Evolutionary conservation across 495 filamentous ascomycete genomes (phyloP).

Genomic region (Aspergillus leporis): DNA sequence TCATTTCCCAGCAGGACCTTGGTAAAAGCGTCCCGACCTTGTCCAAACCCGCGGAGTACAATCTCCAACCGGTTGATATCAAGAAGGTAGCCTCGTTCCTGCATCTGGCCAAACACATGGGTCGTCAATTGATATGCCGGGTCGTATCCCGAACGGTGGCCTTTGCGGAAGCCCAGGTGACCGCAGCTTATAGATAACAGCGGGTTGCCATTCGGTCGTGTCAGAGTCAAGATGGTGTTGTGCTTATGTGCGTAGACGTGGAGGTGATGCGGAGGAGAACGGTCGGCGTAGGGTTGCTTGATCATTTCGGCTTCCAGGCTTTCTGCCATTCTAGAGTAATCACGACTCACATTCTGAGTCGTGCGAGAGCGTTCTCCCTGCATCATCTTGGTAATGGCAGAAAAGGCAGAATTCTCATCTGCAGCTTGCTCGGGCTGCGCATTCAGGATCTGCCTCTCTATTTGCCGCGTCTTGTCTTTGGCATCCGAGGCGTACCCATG

Average conservation of each 20-base stretch:
- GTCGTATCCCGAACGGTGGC: slow-evolving; percentile 76
- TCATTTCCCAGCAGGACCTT: slow-evolving; percentile 88
- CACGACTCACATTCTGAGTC: slow-evolving; percentile 22
- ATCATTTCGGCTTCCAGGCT: slow-evolving; percentile 41
- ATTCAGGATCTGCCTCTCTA: slow-evolving; percentile 37
- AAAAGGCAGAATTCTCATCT: slow-evolving; percentile 28
- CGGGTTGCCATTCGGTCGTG: slow-evolving; percentile 72
- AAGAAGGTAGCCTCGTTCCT: slow-evolving; percentile 69
- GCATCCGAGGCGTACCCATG: slow-evolving; percentile 15
- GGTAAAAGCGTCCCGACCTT: slow-evolving; percentile 80
- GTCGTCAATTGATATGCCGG: slow-evolving; percentile 87
- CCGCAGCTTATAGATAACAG: slow-evolving; percentile 76
- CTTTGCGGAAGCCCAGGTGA: slow-evolving; percentile 84
- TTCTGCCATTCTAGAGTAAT: slow-evolving; percentile 37
- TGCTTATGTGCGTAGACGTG: slow-evolving; percentile 86
- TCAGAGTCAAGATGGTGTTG: slow-evolving; percentile 90
- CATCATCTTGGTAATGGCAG: slow-evolving; percentile 38
- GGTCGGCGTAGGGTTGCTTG: slow-evolving; percentile 39
- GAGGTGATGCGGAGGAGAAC: slow-evolving; percentile 68
- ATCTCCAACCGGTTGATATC: slow-evolving; percentile 65
- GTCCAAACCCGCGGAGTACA: slow-evolving; percentile 77
- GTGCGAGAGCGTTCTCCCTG: slow-evolving; percentile 22
- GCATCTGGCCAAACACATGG: slow-evolving; percentile 74
- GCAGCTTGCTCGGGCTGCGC: slow-evolving; percentile 16
- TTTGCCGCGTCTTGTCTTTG: slow-evolving; percentile 23